Conservation (phyloP, 768 basidiomycete genomes). For the Brasilioporus rufonigricans region DNA sequence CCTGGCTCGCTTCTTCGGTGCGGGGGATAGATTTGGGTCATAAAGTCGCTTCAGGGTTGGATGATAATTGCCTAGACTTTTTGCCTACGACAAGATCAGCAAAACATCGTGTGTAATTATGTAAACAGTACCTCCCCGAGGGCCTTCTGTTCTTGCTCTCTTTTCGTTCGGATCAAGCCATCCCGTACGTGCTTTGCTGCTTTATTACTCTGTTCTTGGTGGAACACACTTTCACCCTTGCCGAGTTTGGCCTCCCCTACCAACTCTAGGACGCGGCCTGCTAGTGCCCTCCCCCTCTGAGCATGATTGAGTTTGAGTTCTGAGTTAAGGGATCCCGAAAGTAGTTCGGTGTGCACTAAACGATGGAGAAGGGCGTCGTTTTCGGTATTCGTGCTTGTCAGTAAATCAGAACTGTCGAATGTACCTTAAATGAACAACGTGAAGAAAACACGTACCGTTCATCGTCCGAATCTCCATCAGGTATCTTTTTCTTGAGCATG, state of each 20-base stretch:
- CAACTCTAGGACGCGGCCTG: slow-evolving; percentile 75
- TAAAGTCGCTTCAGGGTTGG: slow-evolving; percentile 71
- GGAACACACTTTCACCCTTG: slow-evolving; percentile 64
- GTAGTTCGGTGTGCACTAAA: slow-evolving; percentile 73
- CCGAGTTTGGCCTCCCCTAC: slow-evolving; percentile 68
- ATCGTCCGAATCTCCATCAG: slow-evolving; percentile 47
- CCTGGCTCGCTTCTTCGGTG: slow-evolving; percentile 48
- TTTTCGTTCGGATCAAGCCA: slow-evolving; percentile 62
- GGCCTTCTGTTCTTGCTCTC: slow-evolving; percentile 48
- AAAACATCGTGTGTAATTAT: background rate
- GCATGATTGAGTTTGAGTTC: slow-evolving; percentile 63
- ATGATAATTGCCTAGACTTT: slow-evolving; percentile 83
- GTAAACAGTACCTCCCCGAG: slow-evolving; percentile 63
- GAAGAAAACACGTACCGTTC: slow-evolving; percentile 43
- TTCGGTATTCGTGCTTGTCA: slow-evolving; percentile 61
- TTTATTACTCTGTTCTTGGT: slow-evolving; percentile 62
- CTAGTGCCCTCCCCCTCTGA: slow-evolving; percentile 68
- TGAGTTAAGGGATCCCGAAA: slow-evolving; percentile 68
- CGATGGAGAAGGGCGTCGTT: slow-evolving; percentile 80
- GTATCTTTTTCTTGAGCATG: slow-evolving; percentile 16
- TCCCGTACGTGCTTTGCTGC: slow-evolving; percentile 72
- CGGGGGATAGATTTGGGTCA: slow-evolving; percentile 34
- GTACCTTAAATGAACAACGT: background rate
- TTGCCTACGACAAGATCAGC: slow-evolving; percentile 51
- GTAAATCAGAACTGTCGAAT: background rate